phyloP scores from a whole-genome alignment of 1,284 basidiomycete genomes.

The Cystobasidium slooffiae region DNA sequence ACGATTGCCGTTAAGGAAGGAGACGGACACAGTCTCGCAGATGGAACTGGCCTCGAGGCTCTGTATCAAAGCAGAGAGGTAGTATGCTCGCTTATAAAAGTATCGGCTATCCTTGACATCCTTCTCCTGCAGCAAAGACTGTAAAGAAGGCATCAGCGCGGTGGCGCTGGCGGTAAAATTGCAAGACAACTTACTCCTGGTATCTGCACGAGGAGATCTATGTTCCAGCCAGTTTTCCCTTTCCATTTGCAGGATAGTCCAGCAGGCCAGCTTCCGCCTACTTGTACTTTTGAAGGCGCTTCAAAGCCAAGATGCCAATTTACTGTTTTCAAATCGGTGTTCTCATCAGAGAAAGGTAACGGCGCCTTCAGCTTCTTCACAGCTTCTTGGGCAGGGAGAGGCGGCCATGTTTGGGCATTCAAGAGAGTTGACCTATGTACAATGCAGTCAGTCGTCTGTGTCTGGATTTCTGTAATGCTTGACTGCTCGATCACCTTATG shows the following conservation, averaged over 20 bases:
- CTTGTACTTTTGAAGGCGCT: conserved; percentile 50
- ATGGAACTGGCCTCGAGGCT: conserved; percentile 60
- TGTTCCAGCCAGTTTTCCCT: conserved; percentile 66
- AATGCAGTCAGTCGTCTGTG: not conserved
- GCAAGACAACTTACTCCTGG: conserved; percentile 66
- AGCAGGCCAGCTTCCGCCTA: conserved; percentile 61
- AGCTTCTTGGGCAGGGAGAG: conserved; percentile 21
- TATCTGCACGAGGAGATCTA: conserved; percentile 87
- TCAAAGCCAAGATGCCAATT: conserved; percentile 42
- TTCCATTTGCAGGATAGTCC: conserved; percentile 63
- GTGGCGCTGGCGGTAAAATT: not conserved
- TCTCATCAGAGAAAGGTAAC: conserved; percentile 20
- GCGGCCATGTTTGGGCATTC: not conserved
- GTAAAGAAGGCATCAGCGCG: not conserved
- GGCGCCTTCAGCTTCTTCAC: conserved; percentile 16
- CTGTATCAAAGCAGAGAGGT: conserved; percentile 78
- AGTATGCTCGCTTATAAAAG: conserved; percentile 91
- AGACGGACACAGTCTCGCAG: conserved; percentile 42
- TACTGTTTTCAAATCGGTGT: conserved; percentile 14
- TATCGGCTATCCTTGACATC: conserved; percentile 88
- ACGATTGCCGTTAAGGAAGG: conserved; percentile 64
- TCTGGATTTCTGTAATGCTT: not conserved
- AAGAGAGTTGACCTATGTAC: not conserved
- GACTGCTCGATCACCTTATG: conserved; percentile 14
- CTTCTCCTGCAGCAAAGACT: conserved; percentile 88